Evolutionary conservation across 441 rosid genomes (phyloP).

Genomic region (Corymbia citriodora): DNA sequence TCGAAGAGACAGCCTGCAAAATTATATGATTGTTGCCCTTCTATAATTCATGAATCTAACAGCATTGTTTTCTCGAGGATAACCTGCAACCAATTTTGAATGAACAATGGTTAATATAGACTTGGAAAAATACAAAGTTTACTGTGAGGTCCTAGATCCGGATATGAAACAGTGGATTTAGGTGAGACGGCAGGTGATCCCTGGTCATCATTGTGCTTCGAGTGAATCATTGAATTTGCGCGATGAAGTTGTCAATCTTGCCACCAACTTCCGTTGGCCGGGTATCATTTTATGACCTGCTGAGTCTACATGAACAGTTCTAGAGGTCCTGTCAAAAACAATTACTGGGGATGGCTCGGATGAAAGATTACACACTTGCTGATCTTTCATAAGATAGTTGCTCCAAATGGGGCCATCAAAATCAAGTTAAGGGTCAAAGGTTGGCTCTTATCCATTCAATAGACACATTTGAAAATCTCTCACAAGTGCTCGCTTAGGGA

Average conservation of each 20-base stretch:
- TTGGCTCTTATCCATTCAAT: background rate
- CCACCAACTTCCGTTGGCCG: background rate
- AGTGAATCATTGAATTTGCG: background rate
- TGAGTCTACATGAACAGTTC: background rate
- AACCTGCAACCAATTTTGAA: background rate
- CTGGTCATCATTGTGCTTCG: background rate
- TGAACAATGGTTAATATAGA: background rate
- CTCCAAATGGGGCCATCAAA: too few relatives aligned
- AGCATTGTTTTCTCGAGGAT: background rate
- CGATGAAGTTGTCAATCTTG: background rate
- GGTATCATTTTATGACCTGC: accelerated
- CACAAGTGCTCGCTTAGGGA: background rate
- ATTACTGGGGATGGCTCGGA: background rate
- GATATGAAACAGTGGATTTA: background rate
- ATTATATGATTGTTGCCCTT: background rate
- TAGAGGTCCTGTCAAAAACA: background rate
- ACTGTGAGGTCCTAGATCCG: accelerated
- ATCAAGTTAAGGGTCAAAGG: too few relatives aligned
- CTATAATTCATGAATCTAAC: background rate
- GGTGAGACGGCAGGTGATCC: background rate
- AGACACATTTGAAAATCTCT: background rate
- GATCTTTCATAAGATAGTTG: background rate
- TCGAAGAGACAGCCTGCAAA: background rate
- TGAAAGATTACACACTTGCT: background rate
- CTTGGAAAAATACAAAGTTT: background rate